Evolutionary conservation across 495 filamentous ascomycete species (phyloP).

Genomic region (Mytilinidion resinicola): DNA sequence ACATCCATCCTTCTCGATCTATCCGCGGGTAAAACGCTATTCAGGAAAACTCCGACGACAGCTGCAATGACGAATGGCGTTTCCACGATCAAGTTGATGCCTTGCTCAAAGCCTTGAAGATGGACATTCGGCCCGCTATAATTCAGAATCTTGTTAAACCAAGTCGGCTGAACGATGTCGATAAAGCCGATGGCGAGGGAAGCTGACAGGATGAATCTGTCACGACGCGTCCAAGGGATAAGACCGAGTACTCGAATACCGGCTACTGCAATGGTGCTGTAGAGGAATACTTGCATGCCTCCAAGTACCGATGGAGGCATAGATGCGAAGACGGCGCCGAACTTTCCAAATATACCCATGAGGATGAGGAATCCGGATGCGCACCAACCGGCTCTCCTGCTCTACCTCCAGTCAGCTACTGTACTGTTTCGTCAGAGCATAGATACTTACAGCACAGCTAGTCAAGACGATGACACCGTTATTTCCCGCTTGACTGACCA

Average conservation of each 20-base stretch:
- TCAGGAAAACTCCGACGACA: slow-evolving; percentile 37
- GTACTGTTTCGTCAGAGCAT: background rate
- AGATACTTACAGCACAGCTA: slow-evolving; percentile 31
- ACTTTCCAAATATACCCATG: slow-evolving; percentile 36
- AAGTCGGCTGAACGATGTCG: slow-evolving; percentile 38
- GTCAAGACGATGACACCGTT: slow-evolving; percentile 40
- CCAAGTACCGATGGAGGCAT: slow-evolving; percentile 37
- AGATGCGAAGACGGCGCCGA: slow-evolving; percentile 36
- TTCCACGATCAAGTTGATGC: slow-evolving; percentile 32
- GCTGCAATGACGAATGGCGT: slow-evolving; percentile 39
- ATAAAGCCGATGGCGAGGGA: slow-evolving; percentile 35
- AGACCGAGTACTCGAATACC: slow-evolving; percentile 35
- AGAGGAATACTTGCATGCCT: slow-evolving; percentile 41
- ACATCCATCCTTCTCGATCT: background rate
- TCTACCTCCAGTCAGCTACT: background rate
- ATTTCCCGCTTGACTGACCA: slow-evolving; percentile 39
- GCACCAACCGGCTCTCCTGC: slow-evolving; percentile 44
- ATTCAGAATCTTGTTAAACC: slow-evolving; percentile 23
- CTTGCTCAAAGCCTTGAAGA: slow-evolving; percentile 36
- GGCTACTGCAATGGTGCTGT: slow-evolving; percentile 38
- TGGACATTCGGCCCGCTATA: slow-evolving; percentile 15
- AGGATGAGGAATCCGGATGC: slow-evolving; percentile 37
- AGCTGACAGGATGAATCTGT: slow-evolving; percentile 38
- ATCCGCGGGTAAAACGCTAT: slow-evolving; percentile 7
- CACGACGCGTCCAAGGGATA: slow-evolving; percentile 35